Evolutionary conservation across 2,329 filamentous ascomycete species (phyloP).

Genomic region (Pseudogymnoascus sp.): DNA sequence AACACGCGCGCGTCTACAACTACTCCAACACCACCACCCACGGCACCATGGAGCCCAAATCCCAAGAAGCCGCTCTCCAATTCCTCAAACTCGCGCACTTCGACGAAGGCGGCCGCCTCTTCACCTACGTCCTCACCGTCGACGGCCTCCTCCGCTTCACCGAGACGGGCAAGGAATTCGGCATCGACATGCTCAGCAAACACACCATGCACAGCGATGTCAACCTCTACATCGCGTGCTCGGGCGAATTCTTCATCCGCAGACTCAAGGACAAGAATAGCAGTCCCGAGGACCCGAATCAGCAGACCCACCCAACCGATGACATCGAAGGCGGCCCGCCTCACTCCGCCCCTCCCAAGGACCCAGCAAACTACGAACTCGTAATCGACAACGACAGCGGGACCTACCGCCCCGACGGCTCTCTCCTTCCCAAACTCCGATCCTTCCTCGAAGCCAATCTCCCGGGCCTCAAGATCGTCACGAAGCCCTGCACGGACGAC

Average conservation of each 20-base stretch:
- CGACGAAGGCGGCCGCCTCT: constrained; percentile 77
- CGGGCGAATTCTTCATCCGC: constrained; percentile 87
- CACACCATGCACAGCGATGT: constrained; percentile 97
- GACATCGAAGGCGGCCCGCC: constrained; percentile 43
- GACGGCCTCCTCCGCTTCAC: constrained; percentile 86
- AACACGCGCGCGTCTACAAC: constrained; percentile 84
- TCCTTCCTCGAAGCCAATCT: constrained; percentile 66
- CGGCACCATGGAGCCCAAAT: constrained; percentile 60
- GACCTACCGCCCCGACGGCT: constrained; percentile 81
- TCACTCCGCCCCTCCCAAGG: constrained; percentile 34
- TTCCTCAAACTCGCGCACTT: constrained; percentile 84
- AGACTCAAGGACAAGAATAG: constrained; percentile 45
- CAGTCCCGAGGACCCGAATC: constrained; percentile 36
- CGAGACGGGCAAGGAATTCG: constrained; percentile 91
- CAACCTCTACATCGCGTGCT: constrained; percentile 82
- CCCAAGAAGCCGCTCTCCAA: constrained; percentile 63
- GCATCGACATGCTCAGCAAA: constrained; percentile 86
- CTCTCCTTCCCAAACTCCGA: constrained; percentile 64
- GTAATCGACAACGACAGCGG: constrained; percentile 94
- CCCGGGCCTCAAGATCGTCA: constrained; percentile 66
- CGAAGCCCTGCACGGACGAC: constrained; percentile 73
- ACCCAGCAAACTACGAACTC: constrained; percentile 65
- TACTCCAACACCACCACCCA: constrained; percentile 71
- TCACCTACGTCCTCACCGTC: constrained; percentile 85
- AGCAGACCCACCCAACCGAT: constrained; percentile 46